Conservation (phyloP, 768 basidiomycete species). For the Rhodotorula babjevae region DNA sequence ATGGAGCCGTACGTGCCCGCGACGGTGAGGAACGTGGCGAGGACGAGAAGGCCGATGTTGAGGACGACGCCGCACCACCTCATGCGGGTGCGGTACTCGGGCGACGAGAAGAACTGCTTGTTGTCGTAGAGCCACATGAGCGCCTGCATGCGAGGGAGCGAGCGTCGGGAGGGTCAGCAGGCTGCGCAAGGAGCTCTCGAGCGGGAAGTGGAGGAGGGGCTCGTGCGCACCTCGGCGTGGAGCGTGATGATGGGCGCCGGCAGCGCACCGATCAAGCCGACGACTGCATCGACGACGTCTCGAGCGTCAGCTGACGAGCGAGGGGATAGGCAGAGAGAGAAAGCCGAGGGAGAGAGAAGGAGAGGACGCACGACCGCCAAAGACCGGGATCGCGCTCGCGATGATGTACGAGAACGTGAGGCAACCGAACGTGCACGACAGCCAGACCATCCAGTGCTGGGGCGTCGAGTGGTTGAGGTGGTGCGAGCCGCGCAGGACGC, state of each 20-base stretch:
- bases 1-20: background rate
- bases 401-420: conserved; percentile 39
- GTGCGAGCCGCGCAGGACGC: conserved; percentile 31
- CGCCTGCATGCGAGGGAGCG: background rate
- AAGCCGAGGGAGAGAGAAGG: too few relatives aligned
- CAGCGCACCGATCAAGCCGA: background rate
- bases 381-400: conserved; percentile 27
- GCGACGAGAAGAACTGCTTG: too few relatives aligned
- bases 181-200: too few relatives aligned
- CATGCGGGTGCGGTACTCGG: background rate
- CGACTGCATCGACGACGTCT: too few relatives aligned
- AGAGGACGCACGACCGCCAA: conserved; percentile 6
- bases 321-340: too few relatives aligned
- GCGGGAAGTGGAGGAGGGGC: background rate
- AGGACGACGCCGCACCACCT: background rate
- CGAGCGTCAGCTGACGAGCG: too few relatives aligned
- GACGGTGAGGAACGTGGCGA: background rate
- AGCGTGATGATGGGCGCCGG: background rate
- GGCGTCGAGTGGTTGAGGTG: conserved; percentile 37
- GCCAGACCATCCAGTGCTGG: conserved; percentile 41
- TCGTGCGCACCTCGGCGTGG: background rate
- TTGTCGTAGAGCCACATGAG: conserved; percentile 1
- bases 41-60: background rate
- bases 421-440: conserved; percentile 14
- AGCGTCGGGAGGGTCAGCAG: too few relatives aligned